phyloP scores from a whole-genome alignment of 805 yeast species.

The Yarrowia osloensis region DNA sequence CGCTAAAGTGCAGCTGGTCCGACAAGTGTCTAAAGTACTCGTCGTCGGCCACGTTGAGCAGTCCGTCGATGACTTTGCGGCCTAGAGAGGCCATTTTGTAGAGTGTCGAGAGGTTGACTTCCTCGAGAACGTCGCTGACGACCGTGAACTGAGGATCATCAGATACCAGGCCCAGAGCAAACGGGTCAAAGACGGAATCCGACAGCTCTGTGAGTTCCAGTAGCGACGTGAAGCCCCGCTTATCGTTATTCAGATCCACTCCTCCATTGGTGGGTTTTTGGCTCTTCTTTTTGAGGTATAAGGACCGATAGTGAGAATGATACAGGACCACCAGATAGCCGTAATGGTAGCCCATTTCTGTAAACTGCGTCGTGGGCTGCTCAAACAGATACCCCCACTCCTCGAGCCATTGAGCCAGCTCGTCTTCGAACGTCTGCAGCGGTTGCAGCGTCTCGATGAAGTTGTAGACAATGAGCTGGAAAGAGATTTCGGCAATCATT shows the following conservation, averaged over 20 bases:
- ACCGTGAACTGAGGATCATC: conserved; percentile 20
- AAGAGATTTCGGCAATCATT: conserved; percentile 72
- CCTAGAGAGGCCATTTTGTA: conserved; percentile 37
- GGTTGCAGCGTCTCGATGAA: conserved; percentile 50
- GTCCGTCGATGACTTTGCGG: conserved; percentile 46
- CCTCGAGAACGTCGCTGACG: conserved; percentile 36
- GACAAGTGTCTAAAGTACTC: conserved; percentile 68
- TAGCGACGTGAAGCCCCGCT: conserved; percentile 5
- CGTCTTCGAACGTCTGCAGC: conserved; percentile 48
- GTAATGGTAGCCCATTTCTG: conserved; percentile 69
- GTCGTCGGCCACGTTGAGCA: conserved; percentile 49
- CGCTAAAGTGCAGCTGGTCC: conserved; percentile 62
- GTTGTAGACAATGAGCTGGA: conserved; percentile 59
- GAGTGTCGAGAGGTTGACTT: conserved; percentile 38
- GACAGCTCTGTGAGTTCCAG: conserved; percentile 19
- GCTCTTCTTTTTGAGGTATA: conserved; percentile 17
- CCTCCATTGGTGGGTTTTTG: conserved; percentile 3
- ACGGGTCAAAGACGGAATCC: conserved; percentile 9
- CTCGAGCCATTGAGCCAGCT: conserved; percentile 60
- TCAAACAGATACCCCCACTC: conserved; percentile 70
- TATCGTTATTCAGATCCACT: conserved; percentile 32
- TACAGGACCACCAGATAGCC: conserved; percentile 55
- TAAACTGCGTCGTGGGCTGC: conserved; percentile 73
- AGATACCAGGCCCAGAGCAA: conserved; percentile 14
- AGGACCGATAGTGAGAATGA: conserved; percentile 42